phyloP scores from a whole-genome alignment of 2,329 filamentous ascomycete species.

The Furcasterigmium sp. region DNA sequence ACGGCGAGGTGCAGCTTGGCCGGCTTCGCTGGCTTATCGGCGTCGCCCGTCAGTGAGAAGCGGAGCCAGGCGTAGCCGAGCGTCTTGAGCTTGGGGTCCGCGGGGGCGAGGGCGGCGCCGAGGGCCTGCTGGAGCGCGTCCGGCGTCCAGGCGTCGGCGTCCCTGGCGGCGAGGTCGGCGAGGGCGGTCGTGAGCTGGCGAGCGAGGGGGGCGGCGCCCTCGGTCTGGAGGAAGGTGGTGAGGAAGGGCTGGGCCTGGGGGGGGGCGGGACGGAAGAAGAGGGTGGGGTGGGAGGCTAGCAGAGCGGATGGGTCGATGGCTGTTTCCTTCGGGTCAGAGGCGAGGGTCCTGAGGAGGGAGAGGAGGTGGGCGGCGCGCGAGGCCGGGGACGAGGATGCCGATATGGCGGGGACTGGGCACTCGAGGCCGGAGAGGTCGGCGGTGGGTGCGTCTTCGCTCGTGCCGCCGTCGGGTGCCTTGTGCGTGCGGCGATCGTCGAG shows the following conservation, averaged over 20 bases:
- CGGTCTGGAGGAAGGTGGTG: constrained; percentile 2
- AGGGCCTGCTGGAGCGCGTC: constrained; percentile 8
- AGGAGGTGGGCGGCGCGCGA: constrained; percentile 5
- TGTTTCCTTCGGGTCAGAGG: constrained; percentile 7
- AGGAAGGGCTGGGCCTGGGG: constrained; percentile 2
- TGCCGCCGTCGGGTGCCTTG: background rate
- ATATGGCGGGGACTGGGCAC: constrained; percentile 1
- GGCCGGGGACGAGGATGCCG: constrained; percentile 2
- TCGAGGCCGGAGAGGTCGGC: background rate
- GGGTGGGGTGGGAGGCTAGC: constrained; percentile 9
- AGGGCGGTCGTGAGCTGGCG: constrained; percentile 1
- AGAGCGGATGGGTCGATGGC: constrained; percentile 8
- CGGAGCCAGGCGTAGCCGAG: constrained; percentile 7
- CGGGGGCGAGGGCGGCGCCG: constrained; percentile 1
- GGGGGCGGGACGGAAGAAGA: constrained; percentile 10
- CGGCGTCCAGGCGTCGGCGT: constrained; percentile 4
- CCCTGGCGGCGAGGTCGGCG: constrained; percentile 3
- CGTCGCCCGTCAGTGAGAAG: constrained; percentile 9
- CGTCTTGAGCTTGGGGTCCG: constrained; percentile 1
- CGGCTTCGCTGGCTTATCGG: constrained; percentile 9
- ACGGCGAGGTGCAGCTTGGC: constrained; percentile 13
- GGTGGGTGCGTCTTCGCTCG: background rate
- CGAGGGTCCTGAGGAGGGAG: constrained; percentile 7
- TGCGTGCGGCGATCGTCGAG: background rate
- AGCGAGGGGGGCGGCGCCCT: background rate